Evolutionary conservation across 805 yeast species (phyloP), one percentile per base, ranked within the genome.

Genomic region (Lipomyces sp.): DNA sequence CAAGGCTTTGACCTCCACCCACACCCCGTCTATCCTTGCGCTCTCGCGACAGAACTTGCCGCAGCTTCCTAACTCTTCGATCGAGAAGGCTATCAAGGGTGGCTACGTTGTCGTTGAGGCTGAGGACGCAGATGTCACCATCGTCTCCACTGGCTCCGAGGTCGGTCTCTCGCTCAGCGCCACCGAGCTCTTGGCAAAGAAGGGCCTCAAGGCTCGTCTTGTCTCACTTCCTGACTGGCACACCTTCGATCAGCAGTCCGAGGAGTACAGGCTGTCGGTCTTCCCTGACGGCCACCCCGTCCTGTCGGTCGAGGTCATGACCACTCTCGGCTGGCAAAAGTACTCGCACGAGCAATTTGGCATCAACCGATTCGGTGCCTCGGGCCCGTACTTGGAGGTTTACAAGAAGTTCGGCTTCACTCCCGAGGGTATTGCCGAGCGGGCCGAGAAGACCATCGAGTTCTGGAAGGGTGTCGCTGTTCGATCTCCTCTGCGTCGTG

Each of bases 271-370:
- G 74, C 77, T 86, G 66, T 77, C 87, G 50, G 95, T 93, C 57
- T 78, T 93, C 73, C 98, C 98, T 69, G 95, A 90, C 69, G 95
- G 93, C 66, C 81, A 86, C 49, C 98, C 98, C 71, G 82, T 87
- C 68, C 60, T 93, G 73, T 87, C 96, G 50, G 86, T 91, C 60
- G 98, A 93, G 81, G 98, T 89, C 46, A 77, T 88, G 82, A 73
- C 95, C 50, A 82, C 96, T 47, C 75, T 79, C 64, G 96, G 96
- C 52, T 93, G 98, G 98, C 76, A 83, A 65, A 86, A 83, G 73
- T 93, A 89, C 78, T 81, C 97, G 53, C 98, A 93, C 76, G 95
- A 86, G 77, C 95, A 89, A 72, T 87, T 91, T 66, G 96, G 97
- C 74, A 78, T 93, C 68, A 82, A 88, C 81, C 82, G 87, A 76